Evolutionary conservation across 2,329 filamentous ascomycete genomes (phyloP).

Genomic region (Bipolaris zeicola): DNA sequence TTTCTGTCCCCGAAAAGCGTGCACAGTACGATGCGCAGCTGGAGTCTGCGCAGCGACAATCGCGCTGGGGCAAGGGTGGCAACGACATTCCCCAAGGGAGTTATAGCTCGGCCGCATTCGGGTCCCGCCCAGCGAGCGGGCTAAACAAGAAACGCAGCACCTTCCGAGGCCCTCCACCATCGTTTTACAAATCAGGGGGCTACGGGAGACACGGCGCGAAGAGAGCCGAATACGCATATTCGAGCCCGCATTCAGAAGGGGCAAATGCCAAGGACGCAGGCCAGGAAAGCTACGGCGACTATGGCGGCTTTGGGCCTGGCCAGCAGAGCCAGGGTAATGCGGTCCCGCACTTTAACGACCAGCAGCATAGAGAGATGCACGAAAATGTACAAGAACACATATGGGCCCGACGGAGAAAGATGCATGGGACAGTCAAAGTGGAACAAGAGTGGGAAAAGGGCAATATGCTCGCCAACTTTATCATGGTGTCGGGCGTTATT

Average conservation of each 20-base stretch:
- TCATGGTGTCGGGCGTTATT: slow-evolving; percentile 35
- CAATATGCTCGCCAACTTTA: slow-evolving; percentile 39
- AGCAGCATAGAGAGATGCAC: slow-evolving; percentile 75
- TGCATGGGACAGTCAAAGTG: slow-evolving; percentile 16
- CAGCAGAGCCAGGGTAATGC: slow-evolving; percentile 56
- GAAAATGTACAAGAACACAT: slow-evolving; percentile 63
- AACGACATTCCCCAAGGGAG: slow-evolving; percentile 60
- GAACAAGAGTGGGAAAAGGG: slow-evolving; percentile 33
- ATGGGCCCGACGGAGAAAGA: slow-evolving; percentile 49
- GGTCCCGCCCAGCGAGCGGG: slow-evolving; percentile 78
- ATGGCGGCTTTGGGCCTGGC: slow-evolving; percentile 65
- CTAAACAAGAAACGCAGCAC: slow-evolving; percentile 75
- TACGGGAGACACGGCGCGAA: slow-evolving; percentile 72
- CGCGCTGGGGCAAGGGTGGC: slow-evolving; percentile 39
- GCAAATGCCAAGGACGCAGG: slow-evolving; percentile 29
- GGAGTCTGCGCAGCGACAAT: slow-evolving; percentile 41
- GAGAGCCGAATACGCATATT: slow-evolving; percentile 54
- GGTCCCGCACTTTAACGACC: slow-evolving; percentile 79
- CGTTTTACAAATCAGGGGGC: slow-evolving; percentile 82
- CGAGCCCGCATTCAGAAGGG: slow-evolving; percentile 22
- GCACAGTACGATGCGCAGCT: slow-evolving; percentile 79
- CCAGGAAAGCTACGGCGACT: slow-evolving; percentile 39
- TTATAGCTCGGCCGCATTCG: slow-evolving; percentile 62
- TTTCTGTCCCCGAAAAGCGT: slow-evolving; percentile 75
- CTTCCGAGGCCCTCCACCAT: slow-evolving; percentile 86